A percentile compares a stretch with the other conserved stretches of the same genome.
Evolutionary conservation across 345 rosid genomes (phyloP).

Genomic region (Trapa incisa): DNA sequence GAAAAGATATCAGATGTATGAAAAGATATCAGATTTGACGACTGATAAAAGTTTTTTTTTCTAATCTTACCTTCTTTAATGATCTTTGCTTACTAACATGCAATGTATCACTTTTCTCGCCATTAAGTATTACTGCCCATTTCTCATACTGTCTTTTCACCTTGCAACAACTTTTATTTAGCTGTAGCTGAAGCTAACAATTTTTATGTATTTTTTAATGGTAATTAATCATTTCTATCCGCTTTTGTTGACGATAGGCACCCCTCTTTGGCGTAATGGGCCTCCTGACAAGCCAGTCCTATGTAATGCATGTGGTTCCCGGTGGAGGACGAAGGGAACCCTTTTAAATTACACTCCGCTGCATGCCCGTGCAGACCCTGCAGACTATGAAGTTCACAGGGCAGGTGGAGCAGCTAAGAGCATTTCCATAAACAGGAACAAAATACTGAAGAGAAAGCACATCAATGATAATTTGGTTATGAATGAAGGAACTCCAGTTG

Average conservation of each 20-base stretch:
- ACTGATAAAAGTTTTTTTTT: not conserved
- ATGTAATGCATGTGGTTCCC: conserved; percentile 98
- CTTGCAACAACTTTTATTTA: not conserved
- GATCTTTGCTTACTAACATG: not conserved
- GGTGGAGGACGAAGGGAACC: conserved; percentile 85
- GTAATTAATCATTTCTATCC: not conserved
- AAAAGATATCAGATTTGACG: not conserved
- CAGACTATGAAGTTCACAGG: conserved; percentile 48
- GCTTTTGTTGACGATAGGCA: conserved; percentile 32
- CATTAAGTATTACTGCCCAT: not conserved
- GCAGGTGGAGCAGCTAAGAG: conserved; percentile 37
- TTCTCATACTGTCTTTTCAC: not conserved
- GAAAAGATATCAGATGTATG: not conserved
- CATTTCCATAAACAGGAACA: conserved; percentile 45
- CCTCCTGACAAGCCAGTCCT: conserved; percentile 96
- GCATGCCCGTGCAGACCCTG: conserved; percentile 57
- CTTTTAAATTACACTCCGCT: conserved; percentile 79
- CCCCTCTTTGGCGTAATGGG: conserved; percentile 97
- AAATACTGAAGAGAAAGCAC: conserved; percentile 69
- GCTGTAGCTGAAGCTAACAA: not conserved
- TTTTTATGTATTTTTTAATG: not conserved
- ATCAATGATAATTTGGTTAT: conserved; percentile 26
- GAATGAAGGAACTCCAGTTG: conserved; percentile 29
- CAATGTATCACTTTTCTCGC: not conserved
- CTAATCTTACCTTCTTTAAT: not conserved